Base-by-base conservation (phyloP, 2,329 filamentous ascomycete genomes). In the Pseudogymnoascus sp. region DNA sequence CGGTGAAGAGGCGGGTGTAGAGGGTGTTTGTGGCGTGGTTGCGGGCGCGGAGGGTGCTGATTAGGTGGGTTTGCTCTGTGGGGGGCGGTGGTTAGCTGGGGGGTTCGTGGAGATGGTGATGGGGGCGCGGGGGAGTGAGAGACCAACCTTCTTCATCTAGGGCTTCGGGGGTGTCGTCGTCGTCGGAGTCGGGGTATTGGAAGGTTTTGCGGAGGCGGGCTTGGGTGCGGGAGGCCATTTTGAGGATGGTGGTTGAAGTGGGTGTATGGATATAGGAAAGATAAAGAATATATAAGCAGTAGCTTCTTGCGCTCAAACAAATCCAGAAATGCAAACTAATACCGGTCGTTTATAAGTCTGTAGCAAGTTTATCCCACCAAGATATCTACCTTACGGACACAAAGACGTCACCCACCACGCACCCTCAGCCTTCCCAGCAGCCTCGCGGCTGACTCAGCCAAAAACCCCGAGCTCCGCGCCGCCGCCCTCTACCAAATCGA, bases 191-290 rank as follows among this genome's bases (percentile, higher is more conserved):
- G 4, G 88, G 88, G 75, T 93, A 94, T 64, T 82, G 83, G 75
- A 95, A 94, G 7, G 89, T 87, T 69, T 83, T 87, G 69, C 92
- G 87, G 48, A 94, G 78, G 65, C 89, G 86, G 60, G 88, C 78
- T 40, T 37, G 31, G 81, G 75, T 12, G 68, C 66, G 42, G 64
- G 55, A 9, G 67, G 55, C 67, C 68, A 71, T 72, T 13, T 64
- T 64, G 27, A n/a, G 18, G 29, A 12, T 63, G 12, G 35, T 35
- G 12, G 60, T 60, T 2, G 42, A 42, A n/a, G 15, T 58, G 36
- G 25, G 31, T 6, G 31, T 15, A 59, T 39, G 35, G 15, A 4
- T 61, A n/a, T 15, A 31, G n/a, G 31, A 59, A n/a, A 25, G 15
- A 48, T 12, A 8, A 13, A 64, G 60, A 37, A 48, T 36, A 59